Evolutionary conservation across 169 alveolate genomes (phyloP).

Genomic region (Plasmodium adleri): DNA sequence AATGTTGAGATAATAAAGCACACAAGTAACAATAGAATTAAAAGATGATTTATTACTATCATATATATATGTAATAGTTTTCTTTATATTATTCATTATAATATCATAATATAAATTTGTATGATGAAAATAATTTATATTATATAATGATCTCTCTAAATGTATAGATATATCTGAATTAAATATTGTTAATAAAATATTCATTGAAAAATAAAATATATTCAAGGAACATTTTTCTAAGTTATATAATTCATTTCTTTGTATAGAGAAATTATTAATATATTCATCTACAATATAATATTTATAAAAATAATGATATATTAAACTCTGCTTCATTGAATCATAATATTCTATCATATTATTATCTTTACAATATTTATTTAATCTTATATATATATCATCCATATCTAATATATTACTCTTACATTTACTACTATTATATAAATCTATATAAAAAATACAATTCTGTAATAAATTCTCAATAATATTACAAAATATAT

Average conservation of each 20-base stretch:
- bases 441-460: conserved; percentile 47
- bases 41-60: conserved; percentile 42
- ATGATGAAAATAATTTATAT: conserved; percentile 25
- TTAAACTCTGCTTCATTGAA: conserved; percentile 17
- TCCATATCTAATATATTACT: conserved; percentile 15
- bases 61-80: conserved; percentile 8
- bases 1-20: conserved; percentile 32
- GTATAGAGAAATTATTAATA: conserved; percentile 15
- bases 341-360: conserved; percentile 22
- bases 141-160: conserved; percentile 32
- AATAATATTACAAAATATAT: conserved; percentile 51
- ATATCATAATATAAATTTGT: conserved; percentile 46
- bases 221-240: conserved; percentile 47
- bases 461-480: conserved; percentile 65
- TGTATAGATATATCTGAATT: conserved; percentile 67
- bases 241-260: conserved; percentile 33
- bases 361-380: conserved; percentile 47
- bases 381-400: conserved; percentile 23
- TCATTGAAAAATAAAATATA: conserved; percentile 60
- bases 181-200: conserved; percentile 45
- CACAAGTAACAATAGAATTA: conserved; percentile 47
- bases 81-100: conserved; percentile 36
- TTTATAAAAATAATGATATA: conserved; percentile 50
- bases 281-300: conserved; percentile 33
- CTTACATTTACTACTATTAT: conserved; percentile 27